phyloP scores from a whole-genome alignment of 169 alveolate species.

The Cryptosporidium parvum region DNA sequence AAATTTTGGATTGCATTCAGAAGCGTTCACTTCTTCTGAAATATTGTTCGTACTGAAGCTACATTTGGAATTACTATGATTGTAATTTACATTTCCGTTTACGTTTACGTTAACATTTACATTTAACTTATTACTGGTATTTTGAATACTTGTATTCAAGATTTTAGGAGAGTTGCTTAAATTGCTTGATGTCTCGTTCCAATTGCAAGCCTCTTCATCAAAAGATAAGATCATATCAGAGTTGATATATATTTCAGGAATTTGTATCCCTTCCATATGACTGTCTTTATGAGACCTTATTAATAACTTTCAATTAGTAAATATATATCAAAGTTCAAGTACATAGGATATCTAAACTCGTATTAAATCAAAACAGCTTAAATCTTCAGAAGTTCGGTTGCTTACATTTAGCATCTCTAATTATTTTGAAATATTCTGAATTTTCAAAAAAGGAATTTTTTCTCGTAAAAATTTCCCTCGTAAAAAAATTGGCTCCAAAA shows the following conservation, averaged over 20 bases:
- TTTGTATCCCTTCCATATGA: conserved; percentile 63
- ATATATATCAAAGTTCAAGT: not conserved
- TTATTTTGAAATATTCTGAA: not conserved
- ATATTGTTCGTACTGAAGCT: not conserved
- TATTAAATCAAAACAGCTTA: not conserved
- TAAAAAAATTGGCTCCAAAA: conserved; percentile 63
- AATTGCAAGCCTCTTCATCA: conserved; percentile 41
- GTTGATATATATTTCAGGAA: conserved; percentile 69
- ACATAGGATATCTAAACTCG: conserved; percentile 1
- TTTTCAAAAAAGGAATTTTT: not conserved
- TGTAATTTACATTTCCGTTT: conserved; percentile 49
- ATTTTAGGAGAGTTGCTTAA: conserved; percentile 25
- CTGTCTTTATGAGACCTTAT: conserved; percentile 9
- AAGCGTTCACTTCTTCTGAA: conserved; percentile 17
- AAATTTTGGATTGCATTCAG: conserved; percentile 8
- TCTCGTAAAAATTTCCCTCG: conserved; percentile 16
- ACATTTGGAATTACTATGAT: conserved; percentile 8
- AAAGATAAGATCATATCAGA: conserved; percentile 72
- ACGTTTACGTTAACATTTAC: conserved; percentile 62
- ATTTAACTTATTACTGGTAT: conserved; percentile 46
- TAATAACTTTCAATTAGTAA: not conserved
- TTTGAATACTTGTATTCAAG: conserved; percentile 29
- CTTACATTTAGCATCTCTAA: not conserved
- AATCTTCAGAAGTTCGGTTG: not conserved
- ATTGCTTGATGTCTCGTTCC: conserved; percentile 21